Evolutionary conservation across 768 basidiomycete species (phyloP), one percentile per base, ranked within the genome.

Genomic region (Russula earlei): DNA sequence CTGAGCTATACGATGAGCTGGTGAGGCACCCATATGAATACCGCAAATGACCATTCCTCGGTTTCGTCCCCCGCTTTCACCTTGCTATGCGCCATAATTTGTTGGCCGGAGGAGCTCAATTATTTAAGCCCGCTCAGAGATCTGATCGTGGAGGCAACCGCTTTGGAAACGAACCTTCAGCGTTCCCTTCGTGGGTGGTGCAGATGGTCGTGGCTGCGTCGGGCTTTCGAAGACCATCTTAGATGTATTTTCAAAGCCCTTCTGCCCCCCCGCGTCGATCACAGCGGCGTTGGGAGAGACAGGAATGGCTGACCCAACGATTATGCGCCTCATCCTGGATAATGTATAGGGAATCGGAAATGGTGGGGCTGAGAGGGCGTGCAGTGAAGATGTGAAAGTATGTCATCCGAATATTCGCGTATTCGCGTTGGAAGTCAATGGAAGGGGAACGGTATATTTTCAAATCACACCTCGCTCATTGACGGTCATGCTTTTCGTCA

Each of bases 1-100:
- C 85, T 37, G 88, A 87, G 24, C 73, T 95, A 5, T 96, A 94
- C 64, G 87, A 91, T 45, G 89, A 91, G 68, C 80, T 95, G 24
- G 90, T 91, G 54, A 80, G 82, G 60, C 92, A 96, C 70, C 91
- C 92, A 7, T 94, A 83, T 62, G 84, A 87, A 20, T 70, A 51
- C 33, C 57, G 42, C 20, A 31, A 27, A 8, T 58, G 41, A 58
- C 25, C 14, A 38, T 6, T 42, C 46, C 24, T 41, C 56, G 11
- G 17, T 53, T 38, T 46, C 17, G 2, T 38, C 9, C n/a, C 20
- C n/a, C 20, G 29, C n/a, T 11, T 6, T 19, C 14, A 7, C 41
- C 9, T 46, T 46, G 1, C 31, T n/a, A 10, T 27, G 45, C 45
- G 45, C 29, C 29, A 20, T 46, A 46, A 6, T 31, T n/a, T 19